Conservation (phyloP, 139 green algal species). For the Chlorella sp. region DNA sequence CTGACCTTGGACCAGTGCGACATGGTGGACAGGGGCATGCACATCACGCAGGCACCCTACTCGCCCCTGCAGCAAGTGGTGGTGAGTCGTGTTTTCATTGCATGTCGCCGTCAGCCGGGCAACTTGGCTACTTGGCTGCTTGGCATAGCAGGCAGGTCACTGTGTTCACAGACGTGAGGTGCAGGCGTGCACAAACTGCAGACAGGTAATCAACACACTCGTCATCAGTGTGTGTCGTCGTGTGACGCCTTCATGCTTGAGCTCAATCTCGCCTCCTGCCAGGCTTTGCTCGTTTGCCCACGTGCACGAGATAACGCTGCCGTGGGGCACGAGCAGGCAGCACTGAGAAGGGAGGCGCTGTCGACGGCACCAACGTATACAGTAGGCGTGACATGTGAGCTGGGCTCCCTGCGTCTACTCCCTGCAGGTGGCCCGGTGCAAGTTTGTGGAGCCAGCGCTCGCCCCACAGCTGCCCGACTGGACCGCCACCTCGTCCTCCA, state of each 20-base stretch:
- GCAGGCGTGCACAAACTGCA: not conserved
- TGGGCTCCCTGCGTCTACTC: too few species aligned
- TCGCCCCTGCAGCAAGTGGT: not conserved
- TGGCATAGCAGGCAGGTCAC: not conserved
- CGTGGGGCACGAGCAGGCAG: too few species aligned
- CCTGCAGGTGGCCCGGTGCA: not conserved
- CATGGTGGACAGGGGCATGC: not conserved
- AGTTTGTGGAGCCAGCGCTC: not conserved
- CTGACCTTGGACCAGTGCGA: slow-evolving; percentile 1
- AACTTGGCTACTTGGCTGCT: not conserved
- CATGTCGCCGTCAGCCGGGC: not conserved
- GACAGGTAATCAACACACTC: too few species aligned
- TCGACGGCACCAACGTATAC: too few species aligned
- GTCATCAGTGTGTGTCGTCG: too few species aligned
- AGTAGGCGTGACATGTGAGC: too few species aligned
- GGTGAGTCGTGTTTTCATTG: not conserved
- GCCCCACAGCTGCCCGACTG: not conserved
- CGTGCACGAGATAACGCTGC: too few species aligned
- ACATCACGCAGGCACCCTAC: not conserved
- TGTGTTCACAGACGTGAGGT: not conserved
- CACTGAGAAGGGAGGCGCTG: too few species aligned
- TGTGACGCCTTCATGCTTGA: too few species aligned
- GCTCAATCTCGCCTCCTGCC: too few species aligned
- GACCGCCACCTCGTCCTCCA: not conserved
- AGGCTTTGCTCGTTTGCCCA: too few species aligned